A percentile compares a stretch with the other conserved stretches of the same genome.
Evolutionary conservation across 2,329 filamentous ascomycete species (phyloP).

Genomic region (Fusarium paranaense): DNA sequence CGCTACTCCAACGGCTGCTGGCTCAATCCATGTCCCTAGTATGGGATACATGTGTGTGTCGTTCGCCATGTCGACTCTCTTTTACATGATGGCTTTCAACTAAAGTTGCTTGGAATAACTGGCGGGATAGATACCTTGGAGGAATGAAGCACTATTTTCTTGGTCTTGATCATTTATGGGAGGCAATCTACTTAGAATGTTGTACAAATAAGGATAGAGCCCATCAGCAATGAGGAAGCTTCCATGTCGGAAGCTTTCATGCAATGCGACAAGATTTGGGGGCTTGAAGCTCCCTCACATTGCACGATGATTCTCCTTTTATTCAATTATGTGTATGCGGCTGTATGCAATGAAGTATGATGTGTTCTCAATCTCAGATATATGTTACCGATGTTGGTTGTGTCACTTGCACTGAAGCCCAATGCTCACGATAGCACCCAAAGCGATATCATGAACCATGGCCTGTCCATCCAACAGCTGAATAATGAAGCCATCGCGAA

Average conservation of each 20-base stretch:
- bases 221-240: conserved; percentile 8
- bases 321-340: not conserved
- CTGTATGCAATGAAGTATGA: not conserved
- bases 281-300: not conserved
- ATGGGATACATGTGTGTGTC: conserved; percentile 31
- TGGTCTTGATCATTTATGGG: conserved; percentile 7
- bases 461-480: not conserved
- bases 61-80: conserved; percentile 27
- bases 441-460: not conserved
- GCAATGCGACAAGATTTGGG: conserved; percentile 1
- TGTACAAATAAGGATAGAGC: conserved; percentile 18
- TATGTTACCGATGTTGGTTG: not conserved
- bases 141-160: conserved; percentile 9
- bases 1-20: conserved; percentile 28
- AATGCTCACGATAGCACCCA: not conserved
- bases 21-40: conserved; percentile 23
- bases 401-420: not conserved
- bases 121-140: not conserved
- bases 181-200: conserved; percentile 6
- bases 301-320: not conserved
- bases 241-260: not conserved
- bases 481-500: conserved; percentile 26
- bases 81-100: conserved; percentile 31
- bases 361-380: not conserved
- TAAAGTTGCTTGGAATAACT: not conserved